phyloP scores from a whole-genome alignment of 1,284 basidiomycete species.

The Ceratobasidium sp. region DNA sequence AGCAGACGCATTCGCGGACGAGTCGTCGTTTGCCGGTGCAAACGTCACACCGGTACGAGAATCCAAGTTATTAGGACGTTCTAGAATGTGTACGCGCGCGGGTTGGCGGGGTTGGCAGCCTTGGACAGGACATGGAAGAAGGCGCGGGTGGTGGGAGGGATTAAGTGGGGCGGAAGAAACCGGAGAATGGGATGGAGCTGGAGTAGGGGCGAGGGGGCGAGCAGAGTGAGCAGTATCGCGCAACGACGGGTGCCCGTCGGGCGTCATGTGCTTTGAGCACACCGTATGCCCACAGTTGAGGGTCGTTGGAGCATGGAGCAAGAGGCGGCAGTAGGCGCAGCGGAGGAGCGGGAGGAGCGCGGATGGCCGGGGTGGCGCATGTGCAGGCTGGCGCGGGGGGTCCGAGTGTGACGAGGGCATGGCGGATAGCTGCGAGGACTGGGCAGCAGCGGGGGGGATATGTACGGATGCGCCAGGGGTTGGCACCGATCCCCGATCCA shows the following conservation, averaged over 20 bases:
- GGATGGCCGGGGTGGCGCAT: constrained; percentile 25
- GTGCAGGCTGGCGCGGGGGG: neutral
- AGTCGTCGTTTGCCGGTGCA: constrained; percentile 39
- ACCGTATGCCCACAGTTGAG: constrained; percentile 70
- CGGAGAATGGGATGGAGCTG: constrained; percentile 6
- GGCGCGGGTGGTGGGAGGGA: constrained; percentile 11
- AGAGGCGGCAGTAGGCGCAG: constrained; percentile 61
- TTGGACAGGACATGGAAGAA: constrained; percentile 23
- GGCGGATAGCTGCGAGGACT: neutral
- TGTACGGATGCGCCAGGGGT: constrained; percentile 18
- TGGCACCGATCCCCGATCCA: constrained; percentile 21
- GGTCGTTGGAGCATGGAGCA: constrained; percentile 63
- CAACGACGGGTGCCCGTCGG: constrained; percentile 6
- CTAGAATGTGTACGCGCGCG: constrained; percentile 32
- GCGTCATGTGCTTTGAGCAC: constrained; percentile 58
- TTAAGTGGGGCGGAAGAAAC: constrained; percentile 21
- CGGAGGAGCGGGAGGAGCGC: constrained; percentile 55
- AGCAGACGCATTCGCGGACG: constrained; percentile 22
- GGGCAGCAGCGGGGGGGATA: constrained; percentile 13
- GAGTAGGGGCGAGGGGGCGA: constrained; percentile 1
- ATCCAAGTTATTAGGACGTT: neutral
- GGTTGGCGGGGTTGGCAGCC: constrained; percentile 39
- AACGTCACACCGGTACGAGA: constrained; percentile 10
- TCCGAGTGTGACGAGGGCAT: constrained; percentile 7
- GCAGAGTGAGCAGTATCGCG: neutral